Evolutionary conservation across 805 yeast species (phyloP), one percentile per base, ranked within the genome.

Genomic region (Peterozyma xylosa): DNA sequence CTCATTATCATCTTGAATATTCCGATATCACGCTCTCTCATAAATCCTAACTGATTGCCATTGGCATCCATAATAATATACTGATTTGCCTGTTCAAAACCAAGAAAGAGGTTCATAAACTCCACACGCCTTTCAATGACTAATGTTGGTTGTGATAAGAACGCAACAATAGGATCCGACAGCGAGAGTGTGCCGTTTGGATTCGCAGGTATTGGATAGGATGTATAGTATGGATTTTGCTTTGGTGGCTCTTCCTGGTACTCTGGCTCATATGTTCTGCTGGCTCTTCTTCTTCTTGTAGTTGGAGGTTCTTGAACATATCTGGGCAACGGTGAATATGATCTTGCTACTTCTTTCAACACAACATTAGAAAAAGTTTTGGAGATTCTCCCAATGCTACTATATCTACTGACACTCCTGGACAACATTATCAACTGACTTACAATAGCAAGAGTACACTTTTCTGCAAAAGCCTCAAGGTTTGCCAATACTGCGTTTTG

Each of bases 71-170:
- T 72, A 37, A 93, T 73, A 11, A 70, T 72, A 57, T 91, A 91
- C 50, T 73, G 67, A 58, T 90, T 91, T 2, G 93, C 87, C 64
- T 93, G 98, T 59, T 91, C 98, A 54, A 86, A 87, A 1, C 97
- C 97, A 11, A 90, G 57, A 42, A 89, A 73, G 14, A 93, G 70
- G 56, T 88, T 90, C 88, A 88, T 82, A 67, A 82, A 73, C 64
- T 93, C 98, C 18, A 93, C 69, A 56, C 86, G 85, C 45, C 99
- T 73, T 56, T 91, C 96, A 38, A 93, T 78, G 1, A 91, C 88
- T 16, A 91, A 61, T 4, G 91, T 84, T 1, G 97, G 97, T 53
- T 87, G 87, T 36, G 73, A 73, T 35, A 91, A 63, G 5, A 90
- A 66, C 37, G 71, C 67, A 29, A 78, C 73, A 17, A 84, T 71